Conservation (phyloP, 129 eudicot species). For the Escallonia rubra region DNA sequence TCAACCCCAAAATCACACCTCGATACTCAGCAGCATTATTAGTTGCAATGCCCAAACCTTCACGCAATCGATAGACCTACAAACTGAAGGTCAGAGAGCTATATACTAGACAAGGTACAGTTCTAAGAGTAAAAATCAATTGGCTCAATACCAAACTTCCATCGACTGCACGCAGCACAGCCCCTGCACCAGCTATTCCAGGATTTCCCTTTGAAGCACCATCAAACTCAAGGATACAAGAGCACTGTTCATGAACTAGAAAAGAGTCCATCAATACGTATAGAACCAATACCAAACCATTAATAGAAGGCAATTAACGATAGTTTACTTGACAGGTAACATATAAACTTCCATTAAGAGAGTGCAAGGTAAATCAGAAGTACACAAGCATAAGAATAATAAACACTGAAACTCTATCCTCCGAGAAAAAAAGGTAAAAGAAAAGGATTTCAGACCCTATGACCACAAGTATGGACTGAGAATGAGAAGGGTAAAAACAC, state of each 20-base stretch:
- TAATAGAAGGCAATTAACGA: no score
- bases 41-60: slow-evolving; percentile 80
- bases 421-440: no score
- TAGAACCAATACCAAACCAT: no score
- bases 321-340: no score
- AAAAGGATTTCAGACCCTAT: no score
- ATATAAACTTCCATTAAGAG: no score
- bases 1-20: slow-evolving; percentile 72
- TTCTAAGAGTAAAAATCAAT: not conserved
- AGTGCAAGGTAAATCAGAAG: no score
- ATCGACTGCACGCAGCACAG: slow-evolving; percentile 66
- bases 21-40: slow-evolving; percentile 89
- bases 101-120: not conserved
- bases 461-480: no score
- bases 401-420: no score
- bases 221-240: slow-evolving; percentile 84
- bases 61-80: slow-evolving; percentile 73
- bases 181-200: slow-evolving; percentile 97
- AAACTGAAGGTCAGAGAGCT: slow-evolving; percentile 10
- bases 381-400: no score
- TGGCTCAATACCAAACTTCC: slow-evolving; percentile 57
- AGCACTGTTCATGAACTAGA: slow-evolving; percentile 28
- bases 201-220: slow-evolving; percentile 99
- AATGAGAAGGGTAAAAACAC: no score
- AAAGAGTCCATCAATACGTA: no score